Conservation (phyloP, 2,329 filamentous ascomycete genomes). For the Sordariomycetes sp. region DNA sequence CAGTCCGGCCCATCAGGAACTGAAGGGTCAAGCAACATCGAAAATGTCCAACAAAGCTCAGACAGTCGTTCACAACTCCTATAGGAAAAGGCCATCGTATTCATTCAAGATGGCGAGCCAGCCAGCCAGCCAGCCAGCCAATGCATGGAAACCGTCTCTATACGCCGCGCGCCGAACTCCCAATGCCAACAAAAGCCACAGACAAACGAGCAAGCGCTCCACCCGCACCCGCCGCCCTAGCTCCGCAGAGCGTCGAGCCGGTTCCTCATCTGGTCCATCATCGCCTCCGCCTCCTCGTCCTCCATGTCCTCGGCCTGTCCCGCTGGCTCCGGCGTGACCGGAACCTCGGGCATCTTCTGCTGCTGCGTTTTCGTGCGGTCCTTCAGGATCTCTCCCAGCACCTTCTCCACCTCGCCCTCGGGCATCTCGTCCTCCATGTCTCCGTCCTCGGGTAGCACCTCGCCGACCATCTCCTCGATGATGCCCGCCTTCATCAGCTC, state of each 20-base stretch:
- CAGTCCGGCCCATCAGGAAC: not conserved
- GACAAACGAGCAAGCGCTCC: not conserved
- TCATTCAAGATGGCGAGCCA: not conserved
- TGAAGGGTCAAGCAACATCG: not conserved
- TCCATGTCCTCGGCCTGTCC: conserved; percentile 48
- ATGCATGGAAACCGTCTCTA: not conserved
- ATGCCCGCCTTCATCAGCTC: conserved; percentile 93
- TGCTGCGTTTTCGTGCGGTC: conserved; percentile 43
- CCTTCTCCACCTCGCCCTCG: conserved; percentile 79
- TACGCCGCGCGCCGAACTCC: not conserved
- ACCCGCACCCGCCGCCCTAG: conserved; percentile 24
- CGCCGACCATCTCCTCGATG: conserved; percentile 94
- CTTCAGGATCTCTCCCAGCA: conserved; percentile 82
- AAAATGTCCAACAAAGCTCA: too few relatives aligned
- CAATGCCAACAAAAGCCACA: not conserved
- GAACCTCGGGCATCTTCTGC: conserved; percentile 37
- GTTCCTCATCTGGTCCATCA: conserved; percentile 90
- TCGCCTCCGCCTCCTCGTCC: conserved; percentile 78
- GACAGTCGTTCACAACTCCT: not conserved
- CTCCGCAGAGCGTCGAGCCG: conserved; percentile 85
- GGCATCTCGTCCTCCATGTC: conserved; percentile 66
- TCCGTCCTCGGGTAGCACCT: conserved; percentile 67
- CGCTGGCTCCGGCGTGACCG: conserved; percentile 36
- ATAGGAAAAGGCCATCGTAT: not conserved
- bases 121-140: not conserved